phyloP scores from a whole-genome alignment of 768 basidiomycete genomes.

The Paxillus rubicundulus region DNA sequence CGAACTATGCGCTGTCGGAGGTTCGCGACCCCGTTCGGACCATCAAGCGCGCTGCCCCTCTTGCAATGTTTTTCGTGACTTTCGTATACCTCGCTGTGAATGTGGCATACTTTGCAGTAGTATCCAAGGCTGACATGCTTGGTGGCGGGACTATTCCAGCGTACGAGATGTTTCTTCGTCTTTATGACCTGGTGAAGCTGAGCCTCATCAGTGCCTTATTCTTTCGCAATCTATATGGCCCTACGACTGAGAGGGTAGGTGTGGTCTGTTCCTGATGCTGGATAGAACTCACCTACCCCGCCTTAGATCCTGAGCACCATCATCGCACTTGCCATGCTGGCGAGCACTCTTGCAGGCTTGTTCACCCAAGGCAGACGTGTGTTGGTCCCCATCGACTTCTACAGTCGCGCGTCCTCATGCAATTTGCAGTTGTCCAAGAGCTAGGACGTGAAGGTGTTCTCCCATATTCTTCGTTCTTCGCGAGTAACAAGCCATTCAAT shows the following conservation, averaged over 20 bases:
- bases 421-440: constrained; percentile 60
- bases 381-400: constrained; percentile 6
- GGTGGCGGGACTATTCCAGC: constrained; percentile 66
- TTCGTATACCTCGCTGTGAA: constrained; percentile 64
- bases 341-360: constrained; percentile 60
- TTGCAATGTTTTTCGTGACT: constrained; percentile 60
- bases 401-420: constrained; percentile 3
- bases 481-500: constrained; percentile 68
- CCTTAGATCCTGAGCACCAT: constrained; percentile 55
- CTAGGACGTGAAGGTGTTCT: constrained; percentile 69
- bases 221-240: constrained; percentile 72
- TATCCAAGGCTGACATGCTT: constrained; percentile 67
- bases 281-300: constrained; percentile 1
- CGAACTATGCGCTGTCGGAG: constrained; percentile 74
- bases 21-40: constrained; percentile 67
- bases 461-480: constrained; percentile 64
- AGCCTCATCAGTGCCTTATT: constrained; percentile 52
- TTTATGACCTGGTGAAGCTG: not conserved
- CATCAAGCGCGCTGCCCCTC: constrained; percentile 66
- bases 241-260: constrained; percentile 54
- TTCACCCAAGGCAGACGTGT: constrained; percentile 67
- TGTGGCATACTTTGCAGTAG: constrained; percentile 71
- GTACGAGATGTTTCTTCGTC: constrained; percentile 35
- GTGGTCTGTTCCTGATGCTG: not conserved
- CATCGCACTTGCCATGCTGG: constrained; percentile 63